Conservation (phyloP, 352 stramenopile genomes). For the Phytophthora foliorum region DNA sequence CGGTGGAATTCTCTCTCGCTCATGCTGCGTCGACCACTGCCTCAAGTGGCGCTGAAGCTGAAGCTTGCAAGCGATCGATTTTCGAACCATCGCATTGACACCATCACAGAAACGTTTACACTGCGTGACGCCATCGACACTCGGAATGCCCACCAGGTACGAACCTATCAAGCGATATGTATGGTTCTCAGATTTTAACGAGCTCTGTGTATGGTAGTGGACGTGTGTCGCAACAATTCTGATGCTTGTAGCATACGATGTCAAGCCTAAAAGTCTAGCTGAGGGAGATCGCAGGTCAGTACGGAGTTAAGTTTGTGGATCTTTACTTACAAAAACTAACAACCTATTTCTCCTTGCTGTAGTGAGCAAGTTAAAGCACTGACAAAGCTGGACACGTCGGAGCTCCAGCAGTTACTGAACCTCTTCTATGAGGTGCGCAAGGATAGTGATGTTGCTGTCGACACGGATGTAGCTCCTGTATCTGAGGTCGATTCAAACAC, state of each 20-base stretch:
- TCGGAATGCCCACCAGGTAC: conserved; percentile 67
- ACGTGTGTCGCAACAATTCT: conserved; percentile 71
- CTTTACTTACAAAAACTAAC: conserved; percentile 10
- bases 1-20: conserved; percentile 75
- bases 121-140: conserved; percentile 77
- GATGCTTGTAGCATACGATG: conserved; percentile 69
- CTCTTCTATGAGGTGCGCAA: conserved; percentile 76
- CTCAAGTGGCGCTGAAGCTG: conserved; percentile 60
- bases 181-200: conserved; percentile 1
- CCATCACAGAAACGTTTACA: conserved; percentile 63
- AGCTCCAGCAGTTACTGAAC: conserved; percentile 71
- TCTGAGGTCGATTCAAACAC: conserved; percentile 25
- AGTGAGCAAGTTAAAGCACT: conserved; percentile 49
- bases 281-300: conserved; percentile 56
- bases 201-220: conserved; percentile 50
- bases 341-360: conserved; percentile 8
- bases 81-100: conserved; percentile 62
- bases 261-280: conserved; percentile 48
- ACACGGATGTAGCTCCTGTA: conserved; percentile 56
- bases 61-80: conserved; percentile 64
- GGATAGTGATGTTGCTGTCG: conserved; percentile 67
- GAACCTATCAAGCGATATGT: not conserved
- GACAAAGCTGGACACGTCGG: conserved; percentile 70
- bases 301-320: not conserved
- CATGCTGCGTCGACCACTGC: conserved; percentile 64